Evolutionary conservation across 805 yeast genomes (phyloP).

Genomic region (Candida arabinofermentans): DNA sequence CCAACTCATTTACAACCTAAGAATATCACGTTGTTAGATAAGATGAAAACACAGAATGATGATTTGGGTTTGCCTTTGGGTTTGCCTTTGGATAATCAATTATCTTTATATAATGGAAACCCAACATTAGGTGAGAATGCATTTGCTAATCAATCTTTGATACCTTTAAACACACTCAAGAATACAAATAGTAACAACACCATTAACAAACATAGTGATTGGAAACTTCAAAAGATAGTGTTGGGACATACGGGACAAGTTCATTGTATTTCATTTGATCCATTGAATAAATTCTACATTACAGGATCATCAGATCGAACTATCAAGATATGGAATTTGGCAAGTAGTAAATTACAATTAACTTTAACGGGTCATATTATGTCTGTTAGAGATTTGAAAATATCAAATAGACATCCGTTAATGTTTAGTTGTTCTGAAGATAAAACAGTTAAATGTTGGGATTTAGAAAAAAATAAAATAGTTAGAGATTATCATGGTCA

Average conservation of each 20-base stretch:
- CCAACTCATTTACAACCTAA: slow-evolving; percentile 14
- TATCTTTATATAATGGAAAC: background rate
- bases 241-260: slow-evolving; percentile 96
- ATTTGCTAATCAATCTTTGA: slow-evolving; percentile 22
- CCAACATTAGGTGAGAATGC: slow-evolving; percentile 14
- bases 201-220: slow-evolving; percentile 49
- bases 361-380: slow-evolving; percentile 88
- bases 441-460: slow-evolving; percentile 93
- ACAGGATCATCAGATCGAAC: slow-evolving; percentile 89
- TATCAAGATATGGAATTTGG: slow-evolving; percentile 89
- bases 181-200: slow-evolving; percentile 8
- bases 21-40: slow-evolving; percentile 17
- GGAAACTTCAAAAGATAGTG: slow-evolving; percentile 71
- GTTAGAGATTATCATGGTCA: slow-evolving; percentile 93
- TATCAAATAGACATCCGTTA: slow-evolving; percentile 79
- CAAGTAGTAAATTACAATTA: slow-evolving; percentile 60
- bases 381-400: slow-evolving; percentile 75
- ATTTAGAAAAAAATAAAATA: slow-evolving; percentile 77
- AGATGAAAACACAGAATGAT: slow-evolving; percentile 9
- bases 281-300: slow-evolving; percentile 85
- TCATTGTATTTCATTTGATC: slow-evolving; percentile 75
- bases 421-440: slow-evolving; percentile 92
- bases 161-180: slow-evolving; percentile 17
- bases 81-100: background rate
- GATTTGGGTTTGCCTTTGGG: background rate